These are phyloP conservation scores for Pochonia chlamydosporia DNA, from an alignment of 2,329 filamentous ascomycete species.

Conservation along the genomic window DNA sequence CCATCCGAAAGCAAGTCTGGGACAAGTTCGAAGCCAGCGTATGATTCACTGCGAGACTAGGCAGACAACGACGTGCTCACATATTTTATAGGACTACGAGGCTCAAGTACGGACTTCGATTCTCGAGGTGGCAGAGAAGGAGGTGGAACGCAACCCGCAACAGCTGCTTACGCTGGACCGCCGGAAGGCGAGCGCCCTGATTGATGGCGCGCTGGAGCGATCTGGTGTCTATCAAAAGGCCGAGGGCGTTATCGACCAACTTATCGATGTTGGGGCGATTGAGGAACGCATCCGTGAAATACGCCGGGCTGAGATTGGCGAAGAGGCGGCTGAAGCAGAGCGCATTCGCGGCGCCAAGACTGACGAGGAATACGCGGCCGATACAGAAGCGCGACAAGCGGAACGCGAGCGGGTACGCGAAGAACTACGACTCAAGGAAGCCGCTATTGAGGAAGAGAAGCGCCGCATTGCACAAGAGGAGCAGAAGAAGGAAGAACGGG, in stretches of 20 bases:
- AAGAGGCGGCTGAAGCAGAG: conserved; percentile 62
- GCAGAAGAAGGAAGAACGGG: conserved; percentile 43
- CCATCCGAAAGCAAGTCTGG: conserved; percentile 70
- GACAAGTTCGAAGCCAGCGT: conserved; percentile 68
- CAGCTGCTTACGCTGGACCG: conserved; percentile 69
- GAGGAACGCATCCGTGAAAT: conserved; percentile 65
- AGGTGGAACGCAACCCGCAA: conserved; percentile 68
- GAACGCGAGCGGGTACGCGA: conserved; percentile 58
- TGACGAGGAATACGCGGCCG: conserved; percentile 66
- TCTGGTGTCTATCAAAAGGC: conserved; percentile 70
- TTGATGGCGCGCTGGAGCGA: conserved; percentile 73
- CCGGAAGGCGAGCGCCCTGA: conserved; percentile 66
- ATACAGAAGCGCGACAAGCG: conserved; percentile 54
- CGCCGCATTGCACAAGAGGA: conserved; percentile 52
- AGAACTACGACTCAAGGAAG: conserved; percentile 53
- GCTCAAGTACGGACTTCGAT: conserved; percentile 60
- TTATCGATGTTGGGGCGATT: conserved; percentile 64
- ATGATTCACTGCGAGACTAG: conserved; percentile 20
- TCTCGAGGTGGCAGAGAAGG: conserved; percentile 63
- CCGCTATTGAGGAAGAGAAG: conserved; percentile 57
- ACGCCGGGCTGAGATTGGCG: conserved; percentile 61
- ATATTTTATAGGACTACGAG: conserved; percentile 58
- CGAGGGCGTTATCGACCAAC: conserved; percentile 57
- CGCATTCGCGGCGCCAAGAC: conserved; percentile 61
- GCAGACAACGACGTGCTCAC: neutral